Base-by-base conservation (phyloP, 768 basidiomycete species). In the Stropharia rugosoannulata region DNA sequence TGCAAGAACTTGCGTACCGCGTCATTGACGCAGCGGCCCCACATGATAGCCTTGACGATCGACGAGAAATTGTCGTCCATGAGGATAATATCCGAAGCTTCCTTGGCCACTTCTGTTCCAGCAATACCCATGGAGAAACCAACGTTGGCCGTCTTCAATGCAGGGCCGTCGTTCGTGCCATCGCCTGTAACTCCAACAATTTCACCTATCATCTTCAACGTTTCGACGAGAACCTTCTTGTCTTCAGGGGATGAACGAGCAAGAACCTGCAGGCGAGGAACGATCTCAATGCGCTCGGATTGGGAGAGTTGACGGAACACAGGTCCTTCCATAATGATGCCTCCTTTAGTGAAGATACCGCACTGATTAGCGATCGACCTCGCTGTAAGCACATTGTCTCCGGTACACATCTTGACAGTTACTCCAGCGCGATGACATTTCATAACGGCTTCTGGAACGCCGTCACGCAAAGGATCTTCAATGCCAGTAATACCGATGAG, bases 1-100 rank as follows among this genome's bases (percentile, higher is more conserved):
- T 98, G 96, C 56, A 99, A 68, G 76, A 98, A 99, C 76, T 98
- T 99, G 68, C 89, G 87, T 49, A 98, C 97, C 0, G 95, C 86
- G 65, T 99, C 97, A 70, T 98, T 99, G 59, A 99, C 96, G 65
- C 94, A 96, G 47, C 97, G 91, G 41, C 97, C 97, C 96, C 97
- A 98, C 79, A 97, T 95, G 63, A 98, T 97, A 54, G 97, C 97
- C 63, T 93, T 89, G 62, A 98, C 93, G 65, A 99, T 95, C 2
- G 93, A 95, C 4, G 93, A 76, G 68, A 99, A 98, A 68, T 96
- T 95, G 72, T 95, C 94, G 68, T 95, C 91, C 95, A 97, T 97
- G 40, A 98, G 84, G 64, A 98, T 95, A 66, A 99, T 97, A 65
- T 99, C 97, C 6, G 96, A 98, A 1, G 97, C 97, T 70, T 98